phyloP scores from a whole-genome alignment of 108 stramenopile species.

The Cyclotella atomus region DNA sequence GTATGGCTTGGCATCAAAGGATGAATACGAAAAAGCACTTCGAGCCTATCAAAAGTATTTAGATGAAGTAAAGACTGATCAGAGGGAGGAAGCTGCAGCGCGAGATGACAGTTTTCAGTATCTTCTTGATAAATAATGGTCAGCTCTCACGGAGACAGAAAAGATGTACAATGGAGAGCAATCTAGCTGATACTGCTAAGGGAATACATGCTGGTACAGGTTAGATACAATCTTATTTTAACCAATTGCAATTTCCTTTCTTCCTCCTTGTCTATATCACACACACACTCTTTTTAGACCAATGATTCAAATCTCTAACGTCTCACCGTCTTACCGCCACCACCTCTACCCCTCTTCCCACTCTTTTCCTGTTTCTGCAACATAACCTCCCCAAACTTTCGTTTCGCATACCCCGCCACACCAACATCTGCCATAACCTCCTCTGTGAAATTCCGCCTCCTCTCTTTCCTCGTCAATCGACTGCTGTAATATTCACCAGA shows the following conservation, averaged over 20 bases:
- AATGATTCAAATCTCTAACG: background rate
- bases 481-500: constrained; percentile 79
- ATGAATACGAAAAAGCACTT: background rate
- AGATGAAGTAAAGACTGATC: background rate
- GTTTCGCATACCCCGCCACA: constrained; percentile 62
- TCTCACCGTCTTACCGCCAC: constrained; percentile 16
- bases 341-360: background rate
- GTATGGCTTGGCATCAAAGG: background rate
- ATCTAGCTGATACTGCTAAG: no score
- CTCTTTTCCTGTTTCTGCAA: constrained; percentile 53
- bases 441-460: constrained; percentile 84
- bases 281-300: background rate
- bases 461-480: constrained; percentile 87
- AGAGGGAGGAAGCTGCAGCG: background rate
- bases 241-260: no score
- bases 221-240: no score
- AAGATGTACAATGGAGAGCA: no score
- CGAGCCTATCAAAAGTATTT: background rate
- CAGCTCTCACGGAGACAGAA: background rate
- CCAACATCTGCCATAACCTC: constrained; percentile 84
- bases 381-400: constrained; percentile 74
- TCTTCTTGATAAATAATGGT: background rate
- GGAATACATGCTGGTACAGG: no score
- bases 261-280: no score
- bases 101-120: background rate